phyloP scores from a whole-genome alignment of 306 rosid genomes.

The Lithocarpus polystachyus region DNA sequence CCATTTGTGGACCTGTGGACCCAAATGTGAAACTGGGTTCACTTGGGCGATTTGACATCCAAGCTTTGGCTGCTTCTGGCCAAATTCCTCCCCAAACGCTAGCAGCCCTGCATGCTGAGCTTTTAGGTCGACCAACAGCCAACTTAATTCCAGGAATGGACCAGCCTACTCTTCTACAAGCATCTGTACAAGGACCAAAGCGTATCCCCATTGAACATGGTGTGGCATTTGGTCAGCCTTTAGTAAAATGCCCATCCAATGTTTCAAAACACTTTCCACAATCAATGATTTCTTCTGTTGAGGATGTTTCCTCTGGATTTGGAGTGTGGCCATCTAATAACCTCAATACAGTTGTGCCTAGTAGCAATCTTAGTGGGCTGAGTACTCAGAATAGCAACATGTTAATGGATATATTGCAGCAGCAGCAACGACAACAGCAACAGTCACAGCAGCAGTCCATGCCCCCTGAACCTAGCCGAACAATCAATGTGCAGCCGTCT shows the following conservation, averaged over 20 bases:
- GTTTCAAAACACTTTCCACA: conserved; percentile 39
- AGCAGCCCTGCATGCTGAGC: conserved; percentile 71
- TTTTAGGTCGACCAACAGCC: conserved; percentile 53
- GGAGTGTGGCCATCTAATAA: conserved; percentile 51
- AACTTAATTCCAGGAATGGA: conserved; percentile 36
- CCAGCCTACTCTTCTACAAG: conserved; percentile 52
- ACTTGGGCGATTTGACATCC: conserved; percentile 45
- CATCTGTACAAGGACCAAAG: conserved; percentile 45
- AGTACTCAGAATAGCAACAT: conserved; percentile 35
- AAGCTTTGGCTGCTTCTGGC: conserved; percentile 63
- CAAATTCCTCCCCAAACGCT: conserved; percentile 76
- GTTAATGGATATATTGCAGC: conserved; percentile 39
- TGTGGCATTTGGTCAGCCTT: conserved; percentile 46
- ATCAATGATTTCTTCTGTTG: conserved; percentile 34
- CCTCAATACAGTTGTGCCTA: conserved; percentile 33
- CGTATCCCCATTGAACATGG: conserved; percentile 39
- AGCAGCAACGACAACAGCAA: conserved; percentile 19
- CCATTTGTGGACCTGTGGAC: conserved; percentile 45
- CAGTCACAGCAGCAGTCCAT: conserved; percentile 33
- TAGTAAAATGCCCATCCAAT: conserved; percentile 40
- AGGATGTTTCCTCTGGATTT: conserved; percentile 40
- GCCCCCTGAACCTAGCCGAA: conserved; percentile 40
- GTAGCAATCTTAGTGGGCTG: conserved; percentile 34
- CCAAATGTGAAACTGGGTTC: conserved; percentile 50
- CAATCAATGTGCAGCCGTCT: conserved; percentile 57